Base-by-base conservation (phyloP, 2,329 filamentous ascomycete species). In the Colletotrichum musicola region DNA sequence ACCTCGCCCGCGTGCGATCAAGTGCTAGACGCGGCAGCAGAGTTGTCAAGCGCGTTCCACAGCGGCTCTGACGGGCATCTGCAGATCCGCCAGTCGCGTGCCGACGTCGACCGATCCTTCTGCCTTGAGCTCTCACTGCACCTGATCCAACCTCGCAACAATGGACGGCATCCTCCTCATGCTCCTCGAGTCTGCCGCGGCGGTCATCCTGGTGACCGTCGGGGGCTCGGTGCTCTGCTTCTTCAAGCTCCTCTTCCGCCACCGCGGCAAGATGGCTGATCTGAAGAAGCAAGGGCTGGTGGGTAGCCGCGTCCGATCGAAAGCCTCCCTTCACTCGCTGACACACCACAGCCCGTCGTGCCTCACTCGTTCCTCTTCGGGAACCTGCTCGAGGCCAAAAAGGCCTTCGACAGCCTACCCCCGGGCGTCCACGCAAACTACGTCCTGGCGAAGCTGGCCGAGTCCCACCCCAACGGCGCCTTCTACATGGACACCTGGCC, bases 401-500 rank as follows among this genome's bases (percentile, higher is more conserved):
- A 72, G 42, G 75, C 71, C 20, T 70, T 70, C 18, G 67, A 69
- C 51, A 62, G 35, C 57, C 27, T 69, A 5, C 67, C 63, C 13
- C 35, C 63, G n/a, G 67, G 63, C 12, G 63, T 49, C 9, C 67
- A 69, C 49, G 56, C 63, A 7, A 61, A 42, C 38, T 69, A 69
- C 38, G 13, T 40, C 16, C 46, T 68, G 18, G 57, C 63, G 3
- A 62, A 10, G 13, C 51, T 69, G 12, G 46, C 57, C 35, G 64
- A 67, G 40, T 56, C 47, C 47, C 75, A 75, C 44, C 72, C 76
- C 20, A 62, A 71, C 1, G 74, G 75, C 25, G 76, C 74, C 5
- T 77, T 72, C 61, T 78, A 78, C 53, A 71, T 78, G 42, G 76
- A 78, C 61, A 72, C 72, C 18, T 77, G 69, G 51, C 76, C 77